Base-by-base conservation (phyloP, 352 stramenopile species). In the Globisporangium splendens region DNA sequence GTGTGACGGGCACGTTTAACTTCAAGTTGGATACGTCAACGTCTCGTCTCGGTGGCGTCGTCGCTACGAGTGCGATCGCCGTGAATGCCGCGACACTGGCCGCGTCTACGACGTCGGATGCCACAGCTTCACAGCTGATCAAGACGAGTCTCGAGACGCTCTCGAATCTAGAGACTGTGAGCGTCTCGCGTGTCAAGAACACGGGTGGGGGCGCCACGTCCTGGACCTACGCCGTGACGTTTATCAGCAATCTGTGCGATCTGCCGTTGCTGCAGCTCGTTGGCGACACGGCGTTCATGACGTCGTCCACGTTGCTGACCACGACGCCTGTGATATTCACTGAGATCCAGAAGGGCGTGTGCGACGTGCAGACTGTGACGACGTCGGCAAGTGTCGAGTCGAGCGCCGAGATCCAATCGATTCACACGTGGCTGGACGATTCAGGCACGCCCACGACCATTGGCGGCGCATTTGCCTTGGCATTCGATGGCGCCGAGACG, bases 311-410 rank as follows among this genome's bases (percentile, higher is more conserved):
- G 2, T 3, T 72, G 11, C 39, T 80, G 21, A 75, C 69, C 0
- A 58, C 63, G 1, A 66, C 76, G 0, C 61, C 68, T 0, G 63
- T 77, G 8, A n/a, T 69, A 15, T 89, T 91, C 49, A 86, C 50
- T 0, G 70, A 92, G 50, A 53, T 94, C 1, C 81, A 91, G 17
- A 86, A 86, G 14, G 96, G 95, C 33, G 62, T 91, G n/a, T 96
- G 94, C 17, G 96, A 99, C 66, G 80, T 99, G 7, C 96, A 99
- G 76, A 98, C 90, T 0, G 82, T 99, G 38, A 89, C 86, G 1
- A 89, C 93, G 13, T 95, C 90, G 17, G 78, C 86, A 8, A 96
- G 97, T 50, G 77, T 91, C 5, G 83, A 93, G 47, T 98, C 96
- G 39, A 86, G 88, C 2, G 70, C 89, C 0, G 91, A 98, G 55